A percentile compares a stretch with the other conserved stretches of the same genome.
phyloP scores from a whole-genome alignment of 306 rosid genomes.

The Betula pendula region DNA sequence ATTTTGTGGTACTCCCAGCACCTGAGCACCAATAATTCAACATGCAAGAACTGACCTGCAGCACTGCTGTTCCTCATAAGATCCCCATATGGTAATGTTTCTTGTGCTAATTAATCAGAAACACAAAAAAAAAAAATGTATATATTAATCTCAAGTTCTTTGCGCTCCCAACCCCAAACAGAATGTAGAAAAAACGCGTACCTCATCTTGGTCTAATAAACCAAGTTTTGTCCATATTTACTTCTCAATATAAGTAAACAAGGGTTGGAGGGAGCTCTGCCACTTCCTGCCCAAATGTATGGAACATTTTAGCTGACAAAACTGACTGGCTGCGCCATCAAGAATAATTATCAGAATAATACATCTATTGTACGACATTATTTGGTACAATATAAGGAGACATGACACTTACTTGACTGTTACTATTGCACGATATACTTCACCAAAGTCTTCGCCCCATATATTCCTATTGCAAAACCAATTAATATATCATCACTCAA shows the following conservation, averaged over 20 bases:
- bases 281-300: too few relatives aligned
- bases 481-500: not conserved
- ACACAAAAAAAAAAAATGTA: not conserved
- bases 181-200: slow-evolving; percentile 14
- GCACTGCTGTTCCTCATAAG: slow-evolving; percentile 68
- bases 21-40: slow-evolving; percentile 29
- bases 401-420: too few relatives aligned
- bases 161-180: too few relatives aligned
- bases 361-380: too few relatives aligned
- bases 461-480: slow-evolving; percentile 28
- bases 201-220: slow-evolving; percentile 53
- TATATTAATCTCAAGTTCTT: too few relatives aligned
- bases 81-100: slow-evolving; percentile 72
- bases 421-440: too few relatives aligned
- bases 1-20: not conserved
- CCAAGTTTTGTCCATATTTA: slow-evolving; percentile 71
- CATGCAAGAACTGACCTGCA: not conserved
- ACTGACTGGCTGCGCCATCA: too few relatives aligned
- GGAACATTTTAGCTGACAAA: too few relatives aligned
- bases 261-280: too few relatives aligned
- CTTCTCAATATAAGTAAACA: slow-evolving; percentile 67
- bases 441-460: too few relatives aligned
- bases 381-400: too few relatives aligned
- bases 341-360: too few relatives aligned
- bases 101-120: slow-evolving; percentile 49